Evolutionary conservation across 768 basidiomycete species (phyloP), one percentile per base, ranked within the genome.

Genomic region (Calocybe cyanea): DNA sequence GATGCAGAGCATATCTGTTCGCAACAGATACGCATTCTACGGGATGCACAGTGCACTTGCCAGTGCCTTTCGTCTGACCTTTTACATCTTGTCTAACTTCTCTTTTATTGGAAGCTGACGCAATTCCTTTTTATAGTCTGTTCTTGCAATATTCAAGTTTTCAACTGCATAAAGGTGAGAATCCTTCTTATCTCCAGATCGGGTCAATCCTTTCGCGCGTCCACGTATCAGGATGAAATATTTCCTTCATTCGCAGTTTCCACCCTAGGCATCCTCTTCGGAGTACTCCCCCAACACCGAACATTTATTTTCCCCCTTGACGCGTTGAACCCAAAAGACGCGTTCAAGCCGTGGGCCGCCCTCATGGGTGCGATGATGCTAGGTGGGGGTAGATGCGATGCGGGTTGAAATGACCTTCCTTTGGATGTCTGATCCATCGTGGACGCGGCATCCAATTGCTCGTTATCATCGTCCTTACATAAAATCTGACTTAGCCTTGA

Each of bases 401-500:
- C 72, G 81, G 73, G 85, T 62, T 65, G 56, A 57, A 71, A 77
- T 65, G 72, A 81, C 80, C 86, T 86, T 88, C 85, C 85, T 83
- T 86, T 84, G 85, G 85, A 87, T 88, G 85, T 87, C 85, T 87
- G 85, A 87, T 65, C n/a, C n/a, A n/a, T n/a, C n/a, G n/a, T n/a
- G n/a, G n/a, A n/a, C n/a, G n/a, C n/a, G n/a, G n/a, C n/a, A n/a
- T n/a, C n/a, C n/a, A n/a, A n/a, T n/a, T n/a, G n/a, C n/a, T n/a
- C n/a, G n/a, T n/a, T n/a, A n/a, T n/a, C n/a, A n/a, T n/a, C n/a
- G n/a, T n/a, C n/a, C n/a, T n/a, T n/a, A n/a, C n/a, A n/a, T n/a
- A n/a, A n/a, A n/a, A n/a, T n/a, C n/a, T n/a, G n/a, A n/a, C n/a
- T n/a, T n/a, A n/a, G n/a, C n/a, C n/a, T n/a, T n/a, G n/a, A n/a